These are phyloP conservation scores for Lupinus albus DNA, from an alignment of 306 rosid genomes.

Conservation along the genomic window DNA sequence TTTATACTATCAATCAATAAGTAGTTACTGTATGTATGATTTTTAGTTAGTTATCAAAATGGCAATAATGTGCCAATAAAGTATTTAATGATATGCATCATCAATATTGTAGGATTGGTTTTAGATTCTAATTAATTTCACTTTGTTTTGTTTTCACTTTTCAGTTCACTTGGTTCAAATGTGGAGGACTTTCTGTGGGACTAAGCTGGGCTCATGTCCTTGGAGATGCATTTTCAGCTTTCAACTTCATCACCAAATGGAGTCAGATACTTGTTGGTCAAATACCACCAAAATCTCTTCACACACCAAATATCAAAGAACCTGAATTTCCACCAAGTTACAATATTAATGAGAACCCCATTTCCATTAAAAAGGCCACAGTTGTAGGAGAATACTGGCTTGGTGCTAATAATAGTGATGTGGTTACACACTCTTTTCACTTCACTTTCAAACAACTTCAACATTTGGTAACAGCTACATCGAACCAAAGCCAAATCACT, in stretches of 20 bases:
- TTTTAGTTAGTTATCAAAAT: no score
- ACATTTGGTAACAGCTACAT: constrained; percentile 35
- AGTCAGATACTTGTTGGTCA: constrained; percentile 52
- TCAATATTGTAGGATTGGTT: no score
- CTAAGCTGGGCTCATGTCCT: constrained; percentile 85
- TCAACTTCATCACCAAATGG: constrained; percentile 60
- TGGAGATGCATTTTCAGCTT: constrained; percentile 76
- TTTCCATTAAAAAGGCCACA: constrained; percentile 43
- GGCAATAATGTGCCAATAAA: no score
- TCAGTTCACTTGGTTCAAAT: constrained; percentile 69
- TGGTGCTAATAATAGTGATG: constrained; percentile 33
- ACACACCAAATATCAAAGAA: constrained; percentile 8
- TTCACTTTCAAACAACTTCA: constrained; percentile 50
- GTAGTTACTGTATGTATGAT: no score
- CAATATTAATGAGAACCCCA: constrained; percentile 31
- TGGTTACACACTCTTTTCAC: constrained; percentile 54
- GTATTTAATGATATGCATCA: no score
- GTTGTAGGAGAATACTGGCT: constrained; percentile 54
- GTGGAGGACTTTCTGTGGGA: constrained; percentile 79
- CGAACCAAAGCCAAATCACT: neutral
- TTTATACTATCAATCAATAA: no score
- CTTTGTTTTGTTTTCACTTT: neutral
- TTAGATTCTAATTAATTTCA: no score
- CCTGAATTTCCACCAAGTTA: constrained; percentile 24
- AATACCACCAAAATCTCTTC: constrained; percentile 40